Conservation (phyloP, 1,284 basidiomycete genomes). For the Cutaneotrichosporon cavernicola region DNA sequence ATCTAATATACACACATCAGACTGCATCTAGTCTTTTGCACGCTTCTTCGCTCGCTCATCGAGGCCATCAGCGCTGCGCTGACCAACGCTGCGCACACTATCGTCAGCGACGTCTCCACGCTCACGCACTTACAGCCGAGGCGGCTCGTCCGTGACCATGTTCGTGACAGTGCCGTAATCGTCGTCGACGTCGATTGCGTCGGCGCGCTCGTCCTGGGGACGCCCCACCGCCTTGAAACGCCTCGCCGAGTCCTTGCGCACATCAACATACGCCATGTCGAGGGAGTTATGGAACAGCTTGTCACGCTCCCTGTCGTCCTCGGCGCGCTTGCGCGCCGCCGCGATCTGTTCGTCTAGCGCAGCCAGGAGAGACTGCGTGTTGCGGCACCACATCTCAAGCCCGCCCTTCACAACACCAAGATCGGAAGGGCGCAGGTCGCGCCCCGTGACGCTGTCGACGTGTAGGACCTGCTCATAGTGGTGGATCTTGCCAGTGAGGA, state of each 20-base stretch:
- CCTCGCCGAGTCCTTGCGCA: neutral
- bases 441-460: slow-evolving; percentile 84
- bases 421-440: slow-evolving; percentile 73
- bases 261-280: slow-evolving; percentile 15
- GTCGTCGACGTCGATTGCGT: slow-evolving; percentile 7
- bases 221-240: neutral
- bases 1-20: slow-evolving; percentile 13
- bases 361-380: slow-evolving; percentile 64
- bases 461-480: slow-evolving; percentile 82
- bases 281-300: slow-evolving; percentile 13
- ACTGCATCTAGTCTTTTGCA: slow-evolving; percentile 15
- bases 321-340: slow-evolving; percentile 12
- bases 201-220: neutral
- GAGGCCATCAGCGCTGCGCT: slow-evolving; percentile 17
- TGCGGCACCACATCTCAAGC: slow-evolving; percentile 71
- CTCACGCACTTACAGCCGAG: slow-evolving; percentile 8
- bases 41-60: slow-evolving; percentile 19
- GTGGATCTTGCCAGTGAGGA: slow-evolving; percentile 85
- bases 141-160: slow-evolving; percentile 10
- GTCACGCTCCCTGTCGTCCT: slow-evolving; percentile 11
- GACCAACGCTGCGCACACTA: neutral
- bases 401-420: slow-evolving; percentile 63
- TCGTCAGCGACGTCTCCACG: neutral
- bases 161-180: slow-evolving; percentile 6
- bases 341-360: slow-evolving; percentile 57